A percentile compares a stretch with the other conserved stretches of the same genome.
These are phyloP conservation scores for Naganishia kalamii DNA, from an alignment of 768 basidiomycete genomes.

Conservation along the genomic window DNA sequence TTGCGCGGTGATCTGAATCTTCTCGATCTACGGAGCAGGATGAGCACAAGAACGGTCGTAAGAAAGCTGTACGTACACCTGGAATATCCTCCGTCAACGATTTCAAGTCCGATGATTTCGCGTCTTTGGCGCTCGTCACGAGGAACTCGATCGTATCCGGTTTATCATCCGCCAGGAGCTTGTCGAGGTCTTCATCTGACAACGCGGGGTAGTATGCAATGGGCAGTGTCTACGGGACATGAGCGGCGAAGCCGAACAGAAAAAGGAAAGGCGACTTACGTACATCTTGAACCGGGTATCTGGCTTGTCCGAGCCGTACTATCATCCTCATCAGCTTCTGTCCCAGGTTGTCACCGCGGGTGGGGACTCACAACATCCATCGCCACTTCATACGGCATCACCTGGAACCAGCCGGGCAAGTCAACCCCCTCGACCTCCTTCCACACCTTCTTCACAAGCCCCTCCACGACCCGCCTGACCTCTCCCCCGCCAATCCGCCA, in stretches of 20 bases:
- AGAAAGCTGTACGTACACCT: constrained; percentile 9
- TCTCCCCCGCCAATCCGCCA: constrained; percentile 86
- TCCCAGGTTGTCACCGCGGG: not conserved
- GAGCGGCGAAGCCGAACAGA: not conserved
- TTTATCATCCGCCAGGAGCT: constrained; percentile 39
- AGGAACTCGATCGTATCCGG: constrained; percentile 44
- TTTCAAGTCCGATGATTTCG: constrained; percentile 25
- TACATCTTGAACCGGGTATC: constrained; percentile 82
- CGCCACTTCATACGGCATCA: constrained; percentile 85
- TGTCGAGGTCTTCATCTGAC: constrained; percentile 41
- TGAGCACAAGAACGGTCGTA: not conserved
- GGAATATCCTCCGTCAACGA: constrained; percentile 13
- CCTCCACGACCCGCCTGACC: constrained; percentile 73
- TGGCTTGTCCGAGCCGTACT: constrained; percentile 94
- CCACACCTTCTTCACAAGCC: constrained; percentile 70
- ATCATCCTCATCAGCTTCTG: constrained; percentile 4
- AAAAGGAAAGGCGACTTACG: constrained; percentile 52
- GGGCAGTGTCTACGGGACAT: constrained; percentile 35
- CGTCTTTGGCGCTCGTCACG: constrained; percentile 36
- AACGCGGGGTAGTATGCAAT: constrained; percentile 44
- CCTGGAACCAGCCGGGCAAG: constrained; percentile 61
- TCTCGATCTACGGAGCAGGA: constrained; percentile 33
- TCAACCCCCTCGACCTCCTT: constrained; percentile 58
- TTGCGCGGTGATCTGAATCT: constrained; percentile 35
- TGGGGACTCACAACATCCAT: constrained; percentile 65